phyloP scores from a whole-genome alignment of 306 rosid species.

The Malus orientalis region DNA sequence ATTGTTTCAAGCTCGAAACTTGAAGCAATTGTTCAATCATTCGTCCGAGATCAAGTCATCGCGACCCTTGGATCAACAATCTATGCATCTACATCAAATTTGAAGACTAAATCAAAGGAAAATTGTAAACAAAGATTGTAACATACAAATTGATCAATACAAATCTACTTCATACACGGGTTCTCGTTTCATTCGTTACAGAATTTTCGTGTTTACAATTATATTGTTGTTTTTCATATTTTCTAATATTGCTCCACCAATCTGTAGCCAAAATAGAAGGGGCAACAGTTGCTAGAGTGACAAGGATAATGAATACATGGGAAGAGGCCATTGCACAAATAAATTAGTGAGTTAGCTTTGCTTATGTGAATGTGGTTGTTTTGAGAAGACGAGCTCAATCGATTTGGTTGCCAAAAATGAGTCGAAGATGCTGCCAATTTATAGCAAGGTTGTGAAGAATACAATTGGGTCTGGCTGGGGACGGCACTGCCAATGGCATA shows the following conservation, averaged over 20 bases:
- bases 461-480: not conserved
- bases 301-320: not conserved
- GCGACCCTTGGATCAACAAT: too few relatives aligned
- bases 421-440: not conserved
- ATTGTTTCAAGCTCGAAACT: too few relatives aligned
- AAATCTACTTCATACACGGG: too few relatives aligned
- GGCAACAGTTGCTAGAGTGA: slow-evolving; percentile 4
- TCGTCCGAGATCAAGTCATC: too few relatives aligned
- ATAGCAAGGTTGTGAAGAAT: not conserved
- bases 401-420: not conserved
- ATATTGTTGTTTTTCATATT: too few relatives aligned
- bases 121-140: too few relatives aligned
- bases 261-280: slow-evolving; percentile 14
- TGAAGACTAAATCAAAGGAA: too few relatives aligned
- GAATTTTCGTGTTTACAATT: too few relatives aligned
- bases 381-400: not conserved
- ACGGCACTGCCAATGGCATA: not conserved
- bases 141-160: too few relatives aligned
- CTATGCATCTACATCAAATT: too few relatives aligned
- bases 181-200: too few relatives aligned
- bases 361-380: not conserved
- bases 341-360: not conserved
- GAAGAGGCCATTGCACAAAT: slow-evolving; percentile 15
- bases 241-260: not conserved
- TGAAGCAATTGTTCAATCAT: too few relatives aligned